Conservation (phyloP, 208 protist species). For the Naegleria lovaniensis region DNA sequence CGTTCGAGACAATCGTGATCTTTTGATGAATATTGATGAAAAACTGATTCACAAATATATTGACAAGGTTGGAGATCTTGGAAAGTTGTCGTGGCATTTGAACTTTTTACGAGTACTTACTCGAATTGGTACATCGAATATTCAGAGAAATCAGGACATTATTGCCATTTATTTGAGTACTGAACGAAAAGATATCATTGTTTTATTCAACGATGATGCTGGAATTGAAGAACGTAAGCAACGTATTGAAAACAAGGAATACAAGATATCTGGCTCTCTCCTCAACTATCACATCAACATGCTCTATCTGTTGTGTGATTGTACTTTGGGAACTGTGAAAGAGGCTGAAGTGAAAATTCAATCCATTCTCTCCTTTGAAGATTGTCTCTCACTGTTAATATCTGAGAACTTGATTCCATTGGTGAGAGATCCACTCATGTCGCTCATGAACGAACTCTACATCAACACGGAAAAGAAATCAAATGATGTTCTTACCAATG, state of each 20-base stretch:
- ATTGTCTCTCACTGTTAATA: background rate
- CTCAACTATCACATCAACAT: slow-evolving; percentile 14
- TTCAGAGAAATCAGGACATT: slow-evolving; percentile 5
- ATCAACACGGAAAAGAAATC: slow-evolving; percentile 5
- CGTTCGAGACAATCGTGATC: background rate
- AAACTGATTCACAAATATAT: background rate
- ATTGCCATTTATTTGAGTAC: background rate
- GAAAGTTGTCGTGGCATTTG: background rate
- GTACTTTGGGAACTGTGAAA: background rate
- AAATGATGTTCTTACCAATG: background rate
- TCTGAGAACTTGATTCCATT: background rate
- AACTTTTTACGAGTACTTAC: background rate
- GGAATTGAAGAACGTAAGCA: background rate
- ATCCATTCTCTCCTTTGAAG: background rate
- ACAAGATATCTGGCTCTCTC: background rate
- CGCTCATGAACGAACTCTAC: background rate
- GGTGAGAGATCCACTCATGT: background rate
- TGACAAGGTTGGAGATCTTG: background rate
- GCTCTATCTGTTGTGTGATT: background rate
- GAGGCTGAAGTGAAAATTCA: slow-evolving; percentile 10
- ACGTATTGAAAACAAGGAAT: background rate
- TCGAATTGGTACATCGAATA: background rate
- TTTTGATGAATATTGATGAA: background rate
- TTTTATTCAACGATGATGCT: slow-evolving; percentile 18
- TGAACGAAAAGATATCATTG: background rate